Base-by-base conservation (phyloP, 441 rosid genomes). In the Adansonia grandidieri region DNA sequence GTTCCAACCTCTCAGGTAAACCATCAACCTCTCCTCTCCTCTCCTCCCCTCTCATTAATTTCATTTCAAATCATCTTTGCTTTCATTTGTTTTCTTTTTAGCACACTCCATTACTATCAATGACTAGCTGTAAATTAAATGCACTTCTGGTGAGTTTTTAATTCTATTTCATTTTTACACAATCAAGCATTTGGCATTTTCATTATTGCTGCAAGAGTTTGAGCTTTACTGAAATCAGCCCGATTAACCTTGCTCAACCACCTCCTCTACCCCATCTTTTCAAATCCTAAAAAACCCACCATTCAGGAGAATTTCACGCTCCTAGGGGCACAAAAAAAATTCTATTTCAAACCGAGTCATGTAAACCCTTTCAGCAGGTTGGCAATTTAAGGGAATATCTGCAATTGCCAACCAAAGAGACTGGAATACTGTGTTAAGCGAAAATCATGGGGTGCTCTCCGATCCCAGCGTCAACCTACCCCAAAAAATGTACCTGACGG, bases 401-500 rank as follows among this genome's bases (percentile, higher is more conserved):
- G 51, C 54, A 42, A 73, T 58, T 56, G 66, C 76, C 66, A 73
- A 40, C 51, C 24, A 42, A 32, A 19, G 24, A n/a, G 77, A 17
- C 56, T 40, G 77, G 32, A 54, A 28, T 17, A n/a, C 2, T 54
- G 28, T 13, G 74, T 54, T 37, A 20, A 71, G 42, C 19, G 62
- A 68, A 1, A 24, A 13, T 48, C 57, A 63, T 1, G 63, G 11
- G 40, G 28, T 32, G 20, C 70, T 17, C 44, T n/a, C 61, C 32
- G 15, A 48, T 53, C 57, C 78, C 24, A 51, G 50, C 57, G 32
- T 60, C 48, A 53, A 77, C 61, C 78, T 65, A 73, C 67, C 61
- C 82, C 64, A 73, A 44, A 67, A 72, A 58, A 78, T 63, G 10
- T 28, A 75, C 79, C 77, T 42, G 65, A 68, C 71, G n/a, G 50